Percentiles rank a stretch among this genome's conserved stretches.
These are phyloP conservation scores for Babesia gibsoni DNA, from an alignment of 169 alveolate genomes.

Conservation along the genomic window DNA sequence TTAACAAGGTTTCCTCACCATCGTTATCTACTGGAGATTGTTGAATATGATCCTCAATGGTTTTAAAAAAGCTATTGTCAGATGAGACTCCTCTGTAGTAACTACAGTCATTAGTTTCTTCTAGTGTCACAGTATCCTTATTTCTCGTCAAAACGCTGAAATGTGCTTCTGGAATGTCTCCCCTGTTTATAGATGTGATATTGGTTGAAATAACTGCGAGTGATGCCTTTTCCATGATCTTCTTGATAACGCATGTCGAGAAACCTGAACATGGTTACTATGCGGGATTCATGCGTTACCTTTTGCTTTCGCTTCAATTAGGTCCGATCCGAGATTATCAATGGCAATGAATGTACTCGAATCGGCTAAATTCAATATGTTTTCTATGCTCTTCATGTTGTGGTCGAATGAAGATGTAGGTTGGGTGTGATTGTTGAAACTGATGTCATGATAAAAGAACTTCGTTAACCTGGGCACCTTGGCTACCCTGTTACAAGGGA, in stretches of 20 bases:
- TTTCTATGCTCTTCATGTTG: not conserved
- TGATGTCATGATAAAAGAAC: not conserved
- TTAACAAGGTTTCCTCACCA: too few species aligned
- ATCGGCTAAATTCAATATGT: not conserved
- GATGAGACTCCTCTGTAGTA: too few species aligned
- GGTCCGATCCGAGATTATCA: conserved; percentile 9
- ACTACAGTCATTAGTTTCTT: too few species aligned
- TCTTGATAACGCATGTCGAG: not conserved
- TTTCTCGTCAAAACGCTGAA: not conserved
- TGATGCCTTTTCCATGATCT: not conserved
- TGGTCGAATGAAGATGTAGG: not conserved
- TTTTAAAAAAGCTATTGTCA: not conserved
- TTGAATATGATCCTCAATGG: not conserved
- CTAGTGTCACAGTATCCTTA: not conserved
- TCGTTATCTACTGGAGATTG: not conserved
- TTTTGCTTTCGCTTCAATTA: conserved; percentile 1
- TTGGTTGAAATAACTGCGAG: not conserved
- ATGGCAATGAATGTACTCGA: not conserved
- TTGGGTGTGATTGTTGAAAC: not conserved
- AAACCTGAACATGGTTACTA: not conserved
- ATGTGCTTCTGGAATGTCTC: not conserved
- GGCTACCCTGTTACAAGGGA: conserved; percentile 10
- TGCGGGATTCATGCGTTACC: not conserved
- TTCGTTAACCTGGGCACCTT: conserved; percentile 10
- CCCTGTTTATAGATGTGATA: not conserved